Percentiles rank a stretch among this genome's conserved stretches.
Conservation (phyloP, 495 filamentous ascomycete species). For the Pseudevernia furfuracea region DNA sequence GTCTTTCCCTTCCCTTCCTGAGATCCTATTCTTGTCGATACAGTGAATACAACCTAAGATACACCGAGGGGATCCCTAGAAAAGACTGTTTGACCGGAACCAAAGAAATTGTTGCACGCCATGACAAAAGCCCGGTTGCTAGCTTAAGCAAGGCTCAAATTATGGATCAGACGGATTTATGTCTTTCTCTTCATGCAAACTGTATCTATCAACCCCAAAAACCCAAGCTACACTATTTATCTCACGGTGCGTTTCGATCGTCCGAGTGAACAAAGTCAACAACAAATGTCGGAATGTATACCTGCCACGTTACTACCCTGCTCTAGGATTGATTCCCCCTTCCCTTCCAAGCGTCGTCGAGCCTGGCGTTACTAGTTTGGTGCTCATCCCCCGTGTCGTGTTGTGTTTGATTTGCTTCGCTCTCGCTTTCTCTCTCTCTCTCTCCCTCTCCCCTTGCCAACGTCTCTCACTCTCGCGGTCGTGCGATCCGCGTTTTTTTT, state of each 20-base stretch:
- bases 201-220: conserved; percentile 9
- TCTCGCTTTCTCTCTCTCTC: neutral
- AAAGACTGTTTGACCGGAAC: conserved; percentile 1
- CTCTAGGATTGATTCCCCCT: neutral
- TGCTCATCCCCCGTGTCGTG: no score
- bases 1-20: conserved; percentile 2
- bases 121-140: conserved; percentile 12
- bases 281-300: neutral
- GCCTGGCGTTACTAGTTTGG: neutral
- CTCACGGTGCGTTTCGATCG: neutral
- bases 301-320: neutral
- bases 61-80: neutral
- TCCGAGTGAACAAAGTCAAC: neutral
- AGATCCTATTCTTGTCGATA: conserved; percentile 19
- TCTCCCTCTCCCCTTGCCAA: no score
- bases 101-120: neutral
- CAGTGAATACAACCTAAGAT: conserved; percentile 12
- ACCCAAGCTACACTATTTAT: neutral
- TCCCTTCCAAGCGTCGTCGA: neutral
- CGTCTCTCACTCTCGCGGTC: no score
- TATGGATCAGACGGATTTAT: conserved; percentile 7
- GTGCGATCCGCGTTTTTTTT: no score
- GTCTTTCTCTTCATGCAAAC: neutral
- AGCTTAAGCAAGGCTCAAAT: conserved; percentile 6
- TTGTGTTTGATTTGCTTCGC: no score